phyloP scores from a whole-genome alignment of 805 yeast genomes.

The Candida insectorum region DNA sequence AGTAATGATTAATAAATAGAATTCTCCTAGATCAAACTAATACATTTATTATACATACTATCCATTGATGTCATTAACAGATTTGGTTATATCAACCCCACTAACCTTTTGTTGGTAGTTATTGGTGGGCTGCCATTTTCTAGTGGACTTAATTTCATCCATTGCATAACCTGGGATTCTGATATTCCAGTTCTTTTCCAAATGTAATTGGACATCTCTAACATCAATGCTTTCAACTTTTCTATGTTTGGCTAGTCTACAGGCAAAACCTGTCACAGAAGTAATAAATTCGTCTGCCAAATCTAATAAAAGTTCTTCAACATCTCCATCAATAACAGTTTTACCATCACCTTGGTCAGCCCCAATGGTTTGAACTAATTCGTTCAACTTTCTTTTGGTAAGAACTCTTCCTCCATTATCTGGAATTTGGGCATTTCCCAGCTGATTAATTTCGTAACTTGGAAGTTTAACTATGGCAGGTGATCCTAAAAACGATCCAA shows the following conservation, averaged over 20 bases:
- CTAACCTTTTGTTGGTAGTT: constrained; percentile 64
- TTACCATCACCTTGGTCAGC: constrained; percentile 90
- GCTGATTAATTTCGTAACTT: constrained; percentile 60
- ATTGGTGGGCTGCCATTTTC: constrained; percentile 66
- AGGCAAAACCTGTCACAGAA: constrained; percentile 88
- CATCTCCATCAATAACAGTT: constrained; percentile 90
- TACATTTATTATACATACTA: constrained; percentile 37
- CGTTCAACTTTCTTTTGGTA: constrained; percentile 85
- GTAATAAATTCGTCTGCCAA: constrained; percentile 94
- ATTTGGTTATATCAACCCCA: constrained; percentile 63
- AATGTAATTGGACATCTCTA: constrained; percentile 84
- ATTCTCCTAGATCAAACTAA: neutral
- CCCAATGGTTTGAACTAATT: constrained; percentile 78
- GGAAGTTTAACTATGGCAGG: constrained; percentile 78
- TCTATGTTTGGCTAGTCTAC: constrained; percentile 92
- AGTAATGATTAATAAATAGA: too few species aligned
- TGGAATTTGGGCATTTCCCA: constrained; percentile 29
- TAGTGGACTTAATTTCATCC: constrained; percentile 80
- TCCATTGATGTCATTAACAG: constrained; percentile 45
- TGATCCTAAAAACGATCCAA: constrained; percentile 59
- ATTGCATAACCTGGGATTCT: constrained; percentile 90
- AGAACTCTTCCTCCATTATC: constrained; percentile 75
- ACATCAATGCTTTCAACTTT: constrained; percentile 84
- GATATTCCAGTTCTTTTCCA: constrained; percentile 88
- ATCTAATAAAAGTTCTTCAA: constrained; percentile 85